These are phyloP conservation scores for Carex kokanica DNA, from an alignment of 176 grass and related monocot genomes.

Conservation along the genomic window DNA sequence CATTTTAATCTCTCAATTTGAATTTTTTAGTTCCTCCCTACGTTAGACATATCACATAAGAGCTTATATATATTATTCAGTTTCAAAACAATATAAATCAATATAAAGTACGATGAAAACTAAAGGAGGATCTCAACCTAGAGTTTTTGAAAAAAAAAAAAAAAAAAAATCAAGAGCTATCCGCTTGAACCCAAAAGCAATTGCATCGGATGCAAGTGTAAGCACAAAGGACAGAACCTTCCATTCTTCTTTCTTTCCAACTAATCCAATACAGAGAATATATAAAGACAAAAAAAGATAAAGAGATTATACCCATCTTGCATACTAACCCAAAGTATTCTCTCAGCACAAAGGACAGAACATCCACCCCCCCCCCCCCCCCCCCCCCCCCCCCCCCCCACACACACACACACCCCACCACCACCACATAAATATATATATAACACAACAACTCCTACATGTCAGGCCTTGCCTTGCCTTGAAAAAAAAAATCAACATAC, in stretches of 20 bases:
- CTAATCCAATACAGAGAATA: conserved; percentile 25
- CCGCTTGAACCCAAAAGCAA: neutral
- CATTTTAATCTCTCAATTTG: too few relatives aligned
- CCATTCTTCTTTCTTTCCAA: conserved; percentile 16
- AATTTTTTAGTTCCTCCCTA: too few relatives aligned
- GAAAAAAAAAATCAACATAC: neutral
- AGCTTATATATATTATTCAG: neutral
- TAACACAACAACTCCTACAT: neutral
- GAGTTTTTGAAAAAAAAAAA: neutral
- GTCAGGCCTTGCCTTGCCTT: too few relatives aligned
- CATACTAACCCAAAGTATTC: conserved; percentile 54
- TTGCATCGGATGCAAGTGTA: conserved; percentile 19
- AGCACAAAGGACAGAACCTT: conserved; percentile 17
- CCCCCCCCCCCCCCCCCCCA: neutral
- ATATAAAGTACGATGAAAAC: neutral
- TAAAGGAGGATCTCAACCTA: neutral
- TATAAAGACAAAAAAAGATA: neutral
- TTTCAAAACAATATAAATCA: too few relatives aligned
- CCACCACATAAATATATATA: neutral
- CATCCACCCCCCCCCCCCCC: conserved; percentile 1
- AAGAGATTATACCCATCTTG: conserved; percentile 40
- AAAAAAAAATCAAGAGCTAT: neutral
- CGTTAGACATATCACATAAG: neutral
- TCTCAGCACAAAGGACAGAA: neutral
- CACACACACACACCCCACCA: too few relatives aligned